phyloP scores from a whole-genome alignment of 73 alveolate genomes.

The Durusdinium trenchii region DNA sequence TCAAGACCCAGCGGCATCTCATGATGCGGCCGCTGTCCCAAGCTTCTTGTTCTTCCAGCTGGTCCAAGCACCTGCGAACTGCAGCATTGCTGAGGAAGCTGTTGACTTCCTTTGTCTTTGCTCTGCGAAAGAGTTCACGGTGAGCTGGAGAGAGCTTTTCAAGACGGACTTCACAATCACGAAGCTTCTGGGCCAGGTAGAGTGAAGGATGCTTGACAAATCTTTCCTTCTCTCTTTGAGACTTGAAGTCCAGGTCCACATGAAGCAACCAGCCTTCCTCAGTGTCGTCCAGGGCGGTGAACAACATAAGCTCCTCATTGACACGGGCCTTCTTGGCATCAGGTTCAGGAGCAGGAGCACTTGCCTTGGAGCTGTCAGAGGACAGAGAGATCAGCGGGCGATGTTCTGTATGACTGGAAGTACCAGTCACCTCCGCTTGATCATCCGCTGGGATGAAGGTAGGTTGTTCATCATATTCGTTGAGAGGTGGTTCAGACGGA shows the following conservation, averaged over 20 bases:
- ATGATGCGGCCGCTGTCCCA: not conserved
- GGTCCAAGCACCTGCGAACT: not conserved
- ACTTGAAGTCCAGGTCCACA: not conserved
- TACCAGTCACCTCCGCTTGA: not conserved
- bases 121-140: not conserved
- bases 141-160: not conserved
- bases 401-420: not conserved
- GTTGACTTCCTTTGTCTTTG: constrained; percentile 22
- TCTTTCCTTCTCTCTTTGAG: not conserved
- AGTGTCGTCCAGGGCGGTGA: not conserved
- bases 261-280: not conserved
- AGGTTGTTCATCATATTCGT: not conserved
- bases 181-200: not conserved
- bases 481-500: not conserved
- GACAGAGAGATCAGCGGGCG: not conserved
- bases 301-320: not conserved
- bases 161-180: constrained; percentile 1
- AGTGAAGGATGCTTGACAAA: not conserved
- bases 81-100: not conserved
- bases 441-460: not conserved
- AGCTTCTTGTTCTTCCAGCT: not conserved
- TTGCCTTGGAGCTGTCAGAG: too few species aligned
- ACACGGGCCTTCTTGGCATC: not conserved
- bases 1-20: constrained; percentile 37
- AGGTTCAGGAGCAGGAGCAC: not conserved